Evolutionary conservation across 306 rosid genomes (phyloP), one percentile per base, ranked within the genome.

Genomic region (Potentilla sterilis): DNA sequence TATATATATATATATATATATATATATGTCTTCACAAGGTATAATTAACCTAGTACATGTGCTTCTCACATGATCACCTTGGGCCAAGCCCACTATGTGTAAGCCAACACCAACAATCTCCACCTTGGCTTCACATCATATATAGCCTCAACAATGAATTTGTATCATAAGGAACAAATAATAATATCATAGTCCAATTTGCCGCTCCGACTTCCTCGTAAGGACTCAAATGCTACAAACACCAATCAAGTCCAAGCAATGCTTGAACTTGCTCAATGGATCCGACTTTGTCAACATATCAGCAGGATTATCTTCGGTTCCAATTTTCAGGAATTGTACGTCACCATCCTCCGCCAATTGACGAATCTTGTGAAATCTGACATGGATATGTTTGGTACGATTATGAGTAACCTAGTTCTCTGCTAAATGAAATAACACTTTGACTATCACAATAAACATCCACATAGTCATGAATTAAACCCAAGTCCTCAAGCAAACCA

Each of bases 31-130:
- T 46, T 48, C 69, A 76, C 12, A 82, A 63, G 80, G 5, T 15
- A 68, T 90, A 94, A 97, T 86, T 94, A 69, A 88, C 98, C 1
- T 94, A 92, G 43, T 1, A 41, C 43, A 41, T 37, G 1, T 41
- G 8, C 8, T 4, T 7, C 43, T 41, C 8, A 41, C 43, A 41
- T 5, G 43, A 41, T 41, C 43, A 41, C 4, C 8, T 41, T 41
- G 8, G 43, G 43, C 43, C 40, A 37, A 37, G 40, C 40, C 40
- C 40, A 37, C 5, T 37, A 37, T 37, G 40, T 1, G 40, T 37
- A 49, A 16, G 21, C n/a, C 55, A 49, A 49, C 6, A 49, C 1
- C 55, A 15, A 49, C 6, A 16, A 51, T 51, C 57, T 51, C 21
- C 57, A 51, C 22, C 22, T 51, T 18, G 3, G 22, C 22, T 1